Evolutionary conservation across 2,329 filamentous ascomycete species (phyloP), one percentile per base, ranked within the genome.

Genomic region (Huntiella moniliformis): DNA sequence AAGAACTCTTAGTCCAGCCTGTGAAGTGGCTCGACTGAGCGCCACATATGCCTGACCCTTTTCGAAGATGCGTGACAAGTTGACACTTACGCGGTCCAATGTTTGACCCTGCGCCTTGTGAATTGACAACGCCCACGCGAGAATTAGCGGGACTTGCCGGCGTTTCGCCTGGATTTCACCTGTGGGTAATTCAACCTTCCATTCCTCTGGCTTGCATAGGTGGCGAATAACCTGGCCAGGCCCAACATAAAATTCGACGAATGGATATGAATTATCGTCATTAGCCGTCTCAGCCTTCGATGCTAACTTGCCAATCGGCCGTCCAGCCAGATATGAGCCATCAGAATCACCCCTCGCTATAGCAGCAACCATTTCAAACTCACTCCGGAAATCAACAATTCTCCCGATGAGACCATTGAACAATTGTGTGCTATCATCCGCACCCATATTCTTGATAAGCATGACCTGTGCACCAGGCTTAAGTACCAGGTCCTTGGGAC

Each of bases 21-120:
- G 86, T 49, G 72, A 82, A 1, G 85, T 93, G 11, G 91, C 91
- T 61, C 91, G 82, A 66, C 84, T 93, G 11, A 98, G 74, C 44
- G 91, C 91, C 44, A 98, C 91, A 57, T 98, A 98, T 4, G 91
- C 91, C 60, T 98, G 91, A 0, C 91, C 91, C 61, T 94, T 95
- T 59, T 98, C 91, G 55, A 98, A 98, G 1, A 94, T 83, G 51
- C 76, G 81, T 28, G 85, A 82, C 1, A 98, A 68, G 58, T 98
- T 86, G 18, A 98, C 91, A 57, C 93, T 93, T 50, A 98, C 91
- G 43, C 88, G 73, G 56, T 93, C 86, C 18, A 95, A 66, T 1
- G 88, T 96, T 60, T 96, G 88, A 1, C 88, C 88, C 59, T 96
- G 88, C 1, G 91, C 91, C 63, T 98, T 98, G 67, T 98, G 91